Evolutionary conservation across 2,329 filamentous ascomycete species (phyloP), one percentile per base, ranked within the genome.

Genomic region (Nemania sp.): DNA sequence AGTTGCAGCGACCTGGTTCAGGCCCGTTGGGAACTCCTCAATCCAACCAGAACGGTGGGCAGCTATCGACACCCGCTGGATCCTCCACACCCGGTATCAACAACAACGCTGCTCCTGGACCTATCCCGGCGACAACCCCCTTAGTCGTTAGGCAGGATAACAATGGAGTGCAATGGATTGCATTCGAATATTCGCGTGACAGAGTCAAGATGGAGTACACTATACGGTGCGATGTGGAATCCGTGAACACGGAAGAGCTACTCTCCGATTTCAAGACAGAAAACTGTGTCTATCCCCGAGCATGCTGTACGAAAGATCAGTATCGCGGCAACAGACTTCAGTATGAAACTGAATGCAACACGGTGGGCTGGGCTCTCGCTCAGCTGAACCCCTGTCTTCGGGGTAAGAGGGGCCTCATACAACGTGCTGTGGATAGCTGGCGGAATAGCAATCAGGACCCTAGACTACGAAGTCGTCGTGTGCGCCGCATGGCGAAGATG

Each of bases 121-220:
- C 94, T 0, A 99, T 99, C 65, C 94, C 94, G 11, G 94, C 94
- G 0, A 99, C 94, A 2, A 97, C 94, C 0, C 94, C 94, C 0
- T 78, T 97, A 7, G 92, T 97, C 7, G 93, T 97, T 20, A 81
- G 92, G 62, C 93, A 97, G 73, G 94, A 97, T 66, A 89, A 90
- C 68, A 97, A 96, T 63, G 94, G 94, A 7, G 93, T 97, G 6
- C 94, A 97, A 72, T 97, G 94, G 94, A 97, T 97, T 67, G 91
- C 91, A 0, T 99, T 97, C 59, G 94, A 99, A 72, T 99, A 99
- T 71, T 97, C 93, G 9, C 86, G 93, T 56, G 93, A 99, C 69
- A 83, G 93, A 40, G 92, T 97, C 63, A 99, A 99, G 83, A 96
- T 97, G 91, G 92, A 97, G 73, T 99, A 99, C 75, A 97, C 92